Conservation (phyloP, 495 filamentous ascomycete species). For the Alectoria sarmentosa region DNA sequence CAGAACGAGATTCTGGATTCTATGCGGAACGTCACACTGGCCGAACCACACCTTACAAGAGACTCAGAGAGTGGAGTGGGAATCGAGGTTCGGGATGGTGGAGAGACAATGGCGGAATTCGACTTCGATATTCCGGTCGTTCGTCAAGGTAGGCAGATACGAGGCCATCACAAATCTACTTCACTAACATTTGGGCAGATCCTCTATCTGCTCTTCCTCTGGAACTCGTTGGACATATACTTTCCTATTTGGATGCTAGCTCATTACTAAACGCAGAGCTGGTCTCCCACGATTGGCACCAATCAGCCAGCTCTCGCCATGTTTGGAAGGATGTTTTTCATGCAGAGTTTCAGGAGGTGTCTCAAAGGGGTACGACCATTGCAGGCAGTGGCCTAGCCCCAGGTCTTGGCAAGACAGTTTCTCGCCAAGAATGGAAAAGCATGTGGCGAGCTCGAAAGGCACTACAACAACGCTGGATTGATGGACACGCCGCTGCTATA, state of each 20-base stretch:
- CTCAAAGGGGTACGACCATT: background rate
- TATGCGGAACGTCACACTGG: conserved; percentile 29
- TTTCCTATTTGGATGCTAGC: conserved; percentile 61
- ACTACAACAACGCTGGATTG: conserved; percentile 71
- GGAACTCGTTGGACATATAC: conserved; percentile 66
- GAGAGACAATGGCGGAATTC: conserved; percentile 36
- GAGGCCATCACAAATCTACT: conserved; percentile 5
- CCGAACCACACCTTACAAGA: conserved; percentile 34
- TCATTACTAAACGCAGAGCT: conserved; percentile 54
- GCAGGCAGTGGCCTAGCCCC: conserved; percentile 25
- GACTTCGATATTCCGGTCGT: conserved; percentile 38
- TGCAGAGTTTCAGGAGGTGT: conserved; percentile 44
- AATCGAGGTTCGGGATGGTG: conserved; percentile 54
- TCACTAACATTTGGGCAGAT: conserved; percentile 41
- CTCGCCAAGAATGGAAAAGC: conserved; percentile 72
- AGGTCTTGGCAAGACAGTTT: conserved; percentile 44
- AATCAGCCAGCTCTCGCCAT: conserved; percentile 53
- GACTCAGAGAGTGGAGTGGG: conserved; percentile 78
- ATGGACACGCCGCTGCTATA: conserved; percentile 67
- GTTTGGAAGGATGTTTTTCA: conserved; percentile 78
- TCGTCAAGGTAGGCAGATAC: conserved; percentile 34
- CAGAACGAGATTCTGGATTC: conserved; percentile 53
- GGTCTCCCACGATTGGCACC: conserved; percentile 59
- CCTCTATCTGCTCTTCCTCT: conserved; percentile 59
- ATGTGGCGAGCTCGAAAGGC: conserved; percentile 70